These are phyloP conservation scores for Saturnispora besseyi DNA, from an alignment of 805 yeast genomes.

Conservation along the genomic window DNA sequence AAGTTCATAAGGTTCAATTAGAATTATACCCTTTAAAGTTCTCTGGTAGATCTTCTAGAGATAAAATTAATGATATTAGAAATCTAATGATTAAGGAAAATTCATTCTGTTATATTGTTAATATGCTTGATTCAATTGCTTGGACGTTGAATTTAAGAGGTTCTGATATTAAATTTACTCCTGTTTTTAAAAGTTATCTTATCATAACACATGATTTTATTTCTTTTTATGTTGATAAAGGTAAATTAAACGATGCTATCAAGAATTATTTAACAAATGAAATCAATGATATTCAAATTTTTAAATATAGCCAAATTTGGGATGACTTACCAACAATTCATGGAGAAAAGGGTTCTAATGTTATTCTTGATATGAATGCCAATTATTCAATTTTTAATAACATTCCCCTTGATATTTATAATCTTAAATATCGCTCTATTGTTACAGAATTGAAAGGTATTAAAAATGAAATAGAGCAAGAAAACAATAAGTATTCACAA, in stretches of 20 bases:
- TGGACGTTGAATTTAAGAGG: slow-evolving; percentile 48
- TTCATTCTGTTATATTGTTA: slow-evolving; percentile 43
- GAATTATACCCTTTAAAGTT: slow-evolving; percentile 31
- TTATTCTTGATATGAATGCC: slow-evolving; percentile 20
- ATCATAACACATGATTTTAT: slow-evolving; percentile 33
- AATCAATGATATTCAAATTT: slow-evolving; percentile 28
- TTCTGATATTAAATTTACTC: slow-evolving; percentile 69
- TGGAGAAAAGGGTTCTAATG: slow-evolving; percentile 5
- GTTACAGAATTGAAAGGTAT: slow-evolving; percentile 60
- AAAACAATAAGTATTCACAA: slow-evolving; percentile 70
- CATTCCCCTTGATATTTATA: slow-evolving; percentile 19
- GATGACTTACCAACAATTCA: slow-evolving; percentile 34
- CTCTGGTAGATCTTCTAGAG: slow-evolving; percentile 32
- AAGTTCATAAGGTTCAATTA: slow-evolving; percentile 17
- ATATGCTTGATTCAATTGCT: slow-evolving; percentile 41
- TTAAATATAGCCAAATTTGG: slow-evolving; percentile 53
- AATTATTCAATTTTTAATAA: slow-evolving; percentile 23
- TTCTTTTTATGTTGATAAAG: slow-evolving; percentile 34
- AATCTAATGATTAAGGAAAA: slow-evolving; percentile 21
- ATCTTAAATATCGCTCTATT: slow-evolving; percentile 20
- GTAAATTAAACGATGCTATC: slow-evolving; percentile 28
- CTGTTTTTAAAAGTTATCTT: slow-evolving; percentile 73
- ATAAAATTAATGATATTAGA: slow-evolving; percentile 30
- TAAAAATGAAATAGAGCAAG: slow-evolving; percentile 65
- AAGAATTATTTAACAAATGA: slow-evolving; percentile 18